Base-by-base conservation (phyloP, 2,329 filamentous ascomycete genomes). In the Hypoxylon rubiginosum region DNA sequence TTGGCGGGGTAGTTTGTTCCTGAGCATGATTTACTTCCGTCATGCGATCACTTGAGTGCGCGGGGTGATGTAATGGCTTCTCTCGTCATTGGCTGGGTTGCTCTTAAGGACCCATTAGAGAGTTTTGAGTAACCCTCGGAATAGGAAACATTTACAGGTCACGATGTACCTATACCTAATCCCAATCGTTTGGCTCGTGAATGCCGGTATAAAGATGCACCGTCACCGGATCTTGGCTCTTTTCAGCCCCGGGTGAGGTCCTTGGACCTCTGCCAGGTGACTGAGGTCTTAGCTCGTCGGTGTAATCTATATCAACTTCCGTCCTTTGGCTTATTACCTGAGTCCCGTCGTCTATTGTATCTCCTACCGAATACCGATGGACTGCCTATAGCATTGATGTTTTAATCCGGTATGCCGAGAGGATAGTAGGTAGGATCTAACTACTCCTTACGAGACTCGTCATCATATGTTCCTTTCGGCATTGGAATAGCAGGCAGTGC, bases 1-100 rank as follows among this genome's bases (percentile, higher is more conserved):
- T 69, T 63, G 66, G 68, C 60, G 67, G 63, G 67, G 67, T 66
- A 67, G 52, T 39, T 61, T 19, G 19, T 36, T 55, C 34, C 28
- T 28, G 34, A 26, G 45, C 39, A 41, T 53, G 32, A 46, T n/a
- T 26, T 17, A 65, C 50, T 62, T 66, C 59, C 65, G 62, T 68
- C 64, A 70, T 66, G 49, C 39, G 58, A 54, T 55, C 54, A 39
- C 59, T 19, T 56, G 53, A 46, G 55, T 34, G 64, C 55, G 64
- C 64, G 67, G 65, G 67, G 67, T 69, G 63, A 58, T 55, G 48
- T 49, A 36, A 52, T 39, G 45, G 46, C 28, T n/a, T 26, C 17
- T 10, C 34, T 17, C 52, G 5, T 66, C 32, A 60, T 68, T 70
- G 68, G 68, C 28, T 51, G 53, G 45, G 64, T 53, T 52, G 36